Evolutionary conservation across 495 filamentous ascomycete species (phyloP).

Genomic region (Tuber aestivum): DNA sequence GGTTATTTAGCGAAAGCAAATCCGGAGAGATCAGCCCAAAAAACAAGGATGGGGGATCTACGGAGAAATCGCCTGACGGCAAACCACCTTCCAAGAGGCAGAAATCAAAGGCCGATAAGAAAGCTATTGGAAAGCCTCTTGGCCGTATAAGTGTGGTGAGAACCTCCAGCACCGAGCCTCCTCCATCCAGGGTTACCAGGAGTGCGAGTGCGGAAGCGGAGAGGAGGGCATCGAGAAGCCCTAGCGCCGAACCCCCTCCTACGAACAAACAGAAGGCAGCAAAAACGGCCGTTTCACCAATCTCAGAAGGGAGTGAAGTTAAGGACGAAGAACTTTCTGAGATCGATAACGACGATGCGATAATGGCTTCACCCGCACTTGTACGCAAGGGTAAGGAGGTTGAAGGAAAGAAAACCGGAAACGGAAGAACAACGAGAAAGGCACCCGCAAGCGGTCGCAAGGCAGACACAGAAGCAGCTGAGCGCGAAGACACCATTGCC

Average conservation of each 20-base stretch:
- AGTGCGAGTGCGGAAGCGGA: neutral
- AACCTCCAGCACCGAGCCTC: neutral
- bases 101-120: slow-evolving; percentile 33
- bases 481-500: neutral
- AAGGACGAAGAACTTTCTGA: slow-evolving; percentile 6
- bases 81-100: slow-evolving; percentile 30
- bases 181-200: neutral
- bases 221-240: neutral
- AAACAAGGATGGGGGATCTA: slow-evolving; percentile 13
- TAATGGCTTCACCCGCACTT: neutral
- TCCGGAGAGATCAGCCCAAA: slow-evolving; percentile 9
- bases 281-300: neutral
- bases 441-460: neutral
- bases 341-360: neutral
- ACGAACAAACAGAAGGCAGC: neutral
- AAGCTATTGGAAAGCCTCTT: slow-evolving; percentile 13
- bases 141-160: neutral
- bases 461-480: neutral
- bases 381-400: neutral
- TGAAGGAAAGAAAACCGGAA: neutral
- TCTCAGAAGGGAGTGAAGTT: slow-evolving; percentile 4
- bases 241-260: neutral
- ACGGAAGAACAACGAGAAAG: neutral
- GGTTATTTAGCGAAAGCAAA: slow-evolving; percentile 29
- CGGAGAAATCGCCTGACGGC: slow-evolving; percentile 21